Evolutionary conservation across 2,329 filamentous ascomycete genomes (phyloP).

Genomic region (Chaetothyriales sp.): DNA sequence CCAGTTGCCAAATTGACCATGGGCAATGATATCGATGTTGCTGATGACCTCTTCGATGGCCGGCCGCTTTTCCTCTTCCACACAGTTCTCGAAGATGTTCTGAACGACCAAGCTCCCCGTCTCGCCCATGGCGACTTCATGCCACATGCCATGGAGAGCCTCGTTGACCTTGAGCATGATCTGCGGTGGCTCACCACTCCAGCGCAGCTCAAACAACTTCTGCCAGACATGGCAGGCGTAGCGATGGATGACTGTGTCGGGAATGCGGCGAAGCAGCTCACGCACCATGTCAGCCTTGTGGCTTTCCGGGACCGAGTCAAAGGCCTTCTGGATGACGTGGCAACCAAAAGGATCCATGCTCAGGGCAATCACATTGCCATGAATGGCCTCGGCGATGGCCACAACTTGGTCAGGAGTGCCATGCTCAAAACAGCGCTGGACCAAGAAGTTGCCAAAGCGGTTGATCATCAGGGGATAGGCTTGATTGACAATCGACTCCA

Average conservation of each 20-base stretch:
- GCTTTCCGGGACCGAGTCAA: conserved; percentile 92
- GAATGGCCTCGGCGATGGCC: conserved; percentile 85
- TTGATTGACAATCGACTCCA: conserved; percentile 88
- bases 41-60: conserved; percentile 92
- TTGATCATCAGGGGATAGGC: conserved; percentile 96
- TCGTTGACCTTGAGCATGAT: conserved; percentile 98
- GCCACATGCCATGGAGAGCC: conserved; percentile 91
- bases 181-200: conserved; percentile 85
- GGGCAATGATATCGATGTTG: conserved; percentile 91
- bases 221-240: conserved; percentile 99
- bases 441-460: conserved; percentile 94
- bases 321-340: conserved; percentile 96
- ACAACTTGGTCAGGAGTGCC: conserved; percentile 89
- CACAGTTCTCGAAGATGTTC: conserved; percentile 98
- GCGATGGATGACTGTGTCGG: conserved; percentile 93
- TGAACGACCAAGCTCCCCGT: conserved; percentile 96
- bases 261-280: conserved; percentile 84
- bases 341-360: conserved; percentile 99
- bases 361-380: conserved; percentile 81
- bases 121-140: conserved; percentile 91
- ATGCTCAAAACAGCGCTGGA: conserved; percentile 97
- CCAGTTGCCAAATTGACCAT: conserved; percentile 98
- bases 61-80: conserved; percentile 97
- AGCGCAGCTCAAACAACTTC: conserved; percentile 94
- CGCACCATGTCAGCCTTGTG: conserved; percentile 99